Evolutionary conservation across 108 stramenopile species (phyloP), one percentile per base, ranked within the genome.

Genomic region (Conticribra guillardii): DNA sequence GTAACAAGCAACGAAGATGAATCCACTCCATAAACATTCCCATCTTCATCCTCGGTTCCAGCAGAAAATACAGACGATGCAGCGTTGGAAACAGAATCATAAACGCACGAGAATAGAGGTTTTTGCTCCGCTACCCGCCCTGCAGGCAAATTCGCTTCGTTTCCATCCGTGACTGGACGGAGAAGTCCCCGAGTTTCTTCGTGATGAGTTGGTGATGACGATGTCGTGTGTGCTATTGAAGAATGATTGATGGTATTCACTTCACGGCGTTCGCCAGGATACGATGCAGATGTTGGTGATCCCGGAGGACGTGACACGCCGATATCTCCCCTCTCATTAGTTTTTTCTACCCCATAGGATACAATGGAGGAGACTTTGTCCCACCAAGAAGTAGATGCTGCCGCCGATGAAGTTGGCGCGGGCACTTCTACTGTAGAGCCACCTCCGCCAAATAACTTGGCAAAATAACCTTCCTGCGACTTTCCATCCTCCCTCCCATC

Each of bases 11-110:
- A 62, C 31, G 82, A 84, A 23, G 77, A 74, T 0, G 86, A 62
- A 70, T 93, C 89, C 16, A 93, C 86, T 44, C 92, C 92, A 67
- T 92, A 80, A 16, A 88, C 84, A 69, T 89, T 85, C 17, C 83
- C 88, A 45, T 82, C 69, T 54, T 90, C 88, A 29, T 54, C 81
- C 9, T 56, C 53, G 11, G 11, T 11, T 19, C 82, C 66, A 34
- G 71, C 62, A 8, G 69, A 23, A 53, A 65, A 64, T 4, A 78
- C 54, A 50, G 69, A 72, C 3, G 73, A 71, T 24, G 84, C 83
- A 3, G 87, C 87, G 17, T 69, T 74, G 0, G 75, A 73, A 2
- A 94, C 81, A 18, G 81, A 80, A 79, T 94, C 89, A 50, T 85
- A 80, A 15, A 94, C 87, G 53, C 92, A 94, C 24, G 87, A 74